phyloP scores from a whole-genome alignment of 2,329 filamentous ascomycete species.

The Truncatella angustata region DNA sequence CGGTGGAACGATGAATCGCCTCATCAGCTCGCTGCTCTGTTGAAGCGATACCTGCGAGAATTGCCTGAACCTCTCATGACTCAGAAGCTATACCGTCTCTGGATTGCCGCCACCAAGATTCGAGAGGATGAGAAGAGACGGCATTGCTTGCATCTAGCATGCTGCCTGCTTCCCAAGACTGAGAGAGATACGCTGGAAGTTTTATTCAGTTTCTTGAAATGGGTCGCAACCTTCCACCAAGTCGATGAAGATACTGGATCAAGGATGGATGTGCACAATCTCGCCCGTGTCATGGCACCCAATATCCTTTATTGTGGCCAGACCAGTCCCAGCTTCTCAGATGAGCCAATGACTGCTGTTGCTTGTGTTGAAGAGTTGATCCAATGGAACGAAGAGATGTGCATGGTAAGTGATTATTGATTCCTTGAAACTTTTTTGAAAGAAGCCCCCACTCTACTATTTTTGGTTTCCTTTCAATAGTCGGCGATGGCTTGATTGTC shows the following conservation, averaged over 20 bases:
- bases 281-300: conserved; percentile 94
- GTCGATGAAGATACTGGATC: conserved; percentile 95
- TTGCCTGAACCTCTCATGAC: conserved; percentile 93
- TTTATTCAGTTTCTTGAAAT: conserved; percentile 92
- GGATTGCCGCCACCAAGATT: conserved; percentile 87
- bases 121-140: conserved; percentile 76
- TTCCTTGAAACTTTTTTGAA: too few species aligned
- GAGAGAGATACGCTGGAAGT: conserved; percentile 95
- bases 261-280: conserved; percentile 98
- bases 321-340: conserved; percentile 68
- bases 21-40: conserved; percentile 86
- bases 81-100: conserved; percentile 88
- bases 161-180: conserved; percentile 87
- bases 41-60: conserved; percentile 94
- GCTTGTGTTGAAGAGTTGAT: conserved; percentile 91
- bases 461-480: too few species aligned
- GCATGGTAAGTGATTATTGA: conserved; percentile 69
- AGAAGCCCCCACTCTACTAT: too few species aligned
- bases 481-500: too few species aligned
- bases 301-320: conserved; percentile 80
- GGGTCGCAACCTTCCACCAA: conserved; percentile 95
- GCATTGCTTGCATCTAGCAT: conserved; percentile 83
- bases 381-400: conserved; percentile 93
- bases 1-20: conserved; percentile 87
- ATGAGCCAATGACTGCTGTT: conserved; percentile 89